Conservation (phyloP, 768 basidiomycete genomes). For the Coprinopsis cinerea region DNA sequence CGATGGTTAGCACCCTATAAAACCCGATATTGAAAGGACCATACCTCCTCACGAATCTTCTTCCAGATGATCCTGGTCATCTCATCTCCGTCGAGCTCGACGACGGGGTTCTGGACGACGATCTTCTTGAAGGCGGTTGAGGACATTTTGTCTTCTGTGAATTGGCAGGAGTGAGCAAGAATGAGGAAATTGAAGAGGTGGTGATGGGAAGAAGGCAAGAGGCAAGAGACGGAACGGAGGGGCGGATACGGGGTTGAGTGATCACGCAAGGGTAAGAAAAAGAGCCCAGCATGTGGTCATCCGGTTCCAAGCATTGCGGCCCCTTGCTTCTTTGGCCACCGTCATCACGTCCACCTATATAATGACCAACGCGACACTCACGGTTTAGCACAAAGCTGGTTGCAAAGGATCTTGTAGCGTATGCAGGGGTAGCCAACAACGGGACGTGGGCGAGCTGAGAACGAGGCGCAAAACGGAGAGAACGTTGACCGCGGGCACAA, state of each 20-base stretch:
- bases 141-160: constrained; percentile 18
- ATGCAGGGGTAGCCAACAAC: background rate
- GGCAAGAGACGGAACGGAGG: background rate
- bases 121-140: constrained; percentile 50
- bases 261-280: constrained; percentile 1
- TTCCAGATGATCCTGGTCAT: constrained; percentile 99
- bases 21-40: constrained; percentile 15
- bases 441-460: background rate
- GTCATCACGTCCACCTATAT: background rate
- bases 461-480: background rate
- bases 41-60: constrained; percentile 91
- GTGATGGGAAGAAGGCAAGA: background rate
- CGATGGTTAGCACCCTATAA: background rate
- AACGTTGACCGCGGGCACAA: constrained; percentile 3
- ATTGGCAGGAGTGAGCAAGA: background rate
- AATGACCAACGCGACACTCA: background rate
- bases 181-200: background rate
- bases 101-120: constrained; percentile 80
- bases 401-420: background rate
- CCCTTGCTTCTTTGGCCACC: background rate
- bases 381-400: background rate
- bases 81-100: constrained; percentile 96
- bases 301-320: background rate
- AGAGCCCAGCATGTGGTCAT: background rate
- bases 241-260: background rate